Evolutionary conservation across 805 yeast species (phyloP).

Genomic region (Tetrapisispora iriomotensis): DNA sequence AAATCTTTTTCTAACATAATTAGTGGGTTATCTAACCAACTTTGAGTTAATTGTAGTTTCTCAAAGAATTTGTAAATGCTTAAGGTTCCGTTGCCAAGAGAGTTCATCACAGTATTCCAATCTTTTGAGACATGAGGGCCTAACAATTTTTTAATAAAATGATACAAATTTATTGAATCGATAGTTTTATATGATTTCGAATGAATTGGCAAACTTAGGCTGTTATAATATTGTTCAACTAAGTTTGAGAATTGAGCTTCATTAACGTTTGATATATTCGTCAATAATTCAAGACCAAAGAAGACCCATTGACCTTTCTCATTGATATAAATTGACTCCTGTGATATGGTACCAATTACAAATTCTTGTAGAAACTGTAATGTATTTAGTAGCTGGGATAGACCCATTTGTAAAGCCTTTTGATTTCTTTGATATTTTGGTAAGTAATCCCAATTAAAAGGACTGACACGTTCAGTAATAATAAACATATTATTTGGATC

Average conservation of each 20-base stretch:
- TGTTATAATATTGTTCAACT: conserved; percentile 6
- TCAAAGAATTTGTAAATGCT: conserved; percentile 29
- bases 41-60: conserved; percentile 24
- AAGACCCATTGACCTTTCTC: conserved; percentile 73
- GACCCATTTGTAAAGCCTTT: conserved; percentile 18
- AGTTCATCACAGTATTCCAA: conserved; percentile 21
- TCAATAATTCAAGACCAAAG: conserved; percentile 60
- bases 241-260: conserved; percentile 7
- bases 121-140: conserved; percentile 32
- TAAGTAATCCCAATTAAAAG: conserved; percentile 13
- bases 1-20: conserved; percentile 44
- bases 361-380: conserved; percentile 29
- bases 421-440: conserved; percentile 7
- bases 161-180: conserved; percentile 21
- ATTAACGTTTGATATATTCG: conserved; percentile 26
- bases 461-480: conserved; percentile 21
- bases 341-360: conserved; percentile 53
- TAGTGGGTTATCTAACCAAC: conserved; percentile 36
- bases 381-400: conserved; percentile 19
- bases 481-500: conserved; percentile 19
- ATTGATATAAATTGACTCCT: conserved; percentile 53
- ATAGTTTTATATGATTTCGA: conserved; percentile 30
- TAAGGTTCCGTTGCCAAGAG: conserved; percentile 14
- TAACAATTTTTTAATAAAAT: conserved; percentile 34
- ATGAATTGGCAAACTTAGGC: conserved; percentile 9